Evolutionary conservation across 345 rosid species (phyloP).

Genomic region (Citrus cavaleriei): DNA sequence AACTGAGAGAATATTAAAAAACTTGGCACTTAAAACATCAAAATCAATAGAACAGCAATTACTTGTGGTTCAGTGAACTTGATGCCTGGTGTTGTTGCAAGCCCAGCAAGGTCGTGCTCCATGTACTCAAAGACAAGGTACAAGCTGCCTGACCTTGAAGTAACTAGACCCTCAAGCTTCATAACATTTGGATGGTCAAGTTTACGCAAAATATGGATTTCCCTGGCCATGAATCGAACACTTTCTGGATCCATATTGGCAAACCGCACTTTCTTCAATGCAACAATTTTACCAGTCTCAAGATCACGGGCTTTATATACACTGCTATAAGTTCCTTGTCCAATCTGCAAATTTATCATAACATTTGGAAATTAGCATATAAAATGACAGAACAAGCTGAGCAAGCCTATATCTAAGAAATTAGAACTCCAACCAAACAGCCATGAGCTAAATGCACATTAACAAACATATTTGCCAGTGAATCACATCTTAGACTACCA

Average conservation of each 20-base stretch:
- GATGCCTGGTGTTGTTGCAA: conserved; percentile 66
- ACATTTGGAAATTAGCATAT: background rate
- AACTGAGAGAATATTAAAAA: background rate
- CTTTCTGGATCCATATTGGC: conserved; percentile 87
- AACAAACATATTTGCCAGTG: background rate
- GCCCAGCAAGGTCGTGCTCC: conserved; percentile 94
- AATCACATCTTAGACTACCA: background rate
- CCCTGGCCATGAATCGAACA: conserved; percentile 94
- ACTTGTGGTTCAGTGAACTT: conserved; percentile 88
- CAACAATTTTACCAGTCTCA: conserved; percentile 65
- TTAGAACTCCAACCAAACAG: background rate
- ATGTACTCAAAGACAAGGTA: conserved; percentile 89
- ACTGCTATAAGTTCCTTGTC: conserved; percentile 92
- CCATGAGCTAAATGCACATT: background rate
- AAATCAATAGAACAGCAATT: background rate
- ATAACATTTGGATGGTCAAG: conserved; percentile 86
- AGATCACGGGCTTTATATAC: conserved; percentile 81
- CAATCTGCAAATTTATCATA: conserved; percentile 50
- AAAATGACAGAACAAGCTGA: background rate
- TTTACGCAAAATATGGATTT: conserved; percentile 68
- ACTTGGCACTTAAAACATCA: background rate
- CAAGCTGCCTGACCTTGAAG: conserved; percentile 78
- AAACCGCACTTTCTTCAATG: conserved; percentile 94
- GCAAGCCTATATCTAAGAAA: background rate
- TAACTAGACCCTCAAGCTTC: conserved; percentile 80